These are phyloP conservation scores for Picochlorum sp. DNA, from an alignment of 139 green algal genomes.

Conservation along the genomic window DNA sequence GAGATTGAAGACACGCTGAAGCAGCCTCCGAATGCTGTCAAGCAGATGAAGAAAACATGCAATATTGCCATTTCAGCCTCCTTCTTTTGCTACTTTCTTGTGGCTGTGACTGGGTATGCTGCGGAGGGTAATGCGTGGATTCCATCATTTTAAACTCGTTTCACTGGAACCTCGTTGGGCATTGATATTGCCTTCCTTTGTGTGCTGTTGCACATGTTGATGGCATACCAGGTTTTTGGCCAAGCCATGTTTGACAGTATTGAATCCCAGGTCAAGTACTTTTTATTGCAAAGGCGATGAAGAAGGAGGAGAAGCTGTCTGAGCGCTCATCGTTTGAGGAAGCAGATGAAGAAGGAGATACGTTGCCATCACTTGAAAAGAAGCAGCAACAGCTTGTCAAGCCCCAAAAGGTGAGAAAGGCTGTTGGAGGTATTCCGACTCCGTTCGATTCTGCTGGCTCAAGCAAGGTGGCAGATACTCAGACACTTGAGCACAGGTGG, in stretches of 20 bases:
- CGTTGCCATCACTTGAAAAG: not conserved
- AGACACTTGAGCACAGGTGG: not conserved
- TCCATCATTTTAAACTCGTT: slow-evolving; percentile 29
- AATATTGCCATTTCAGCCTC: slow-evolving; percentile 13
- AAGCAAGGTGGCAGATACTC: not conserved
- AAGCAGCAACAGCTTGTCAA: not conserved
- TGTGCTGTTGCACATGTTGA: slow-evolving; percentile 37
- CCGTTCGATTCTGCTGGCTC: not conserved
- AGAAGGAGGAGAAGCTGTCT: slow-evolving; percentile 1
- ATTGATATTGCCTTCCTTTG: slow-evolving; percentile 20
- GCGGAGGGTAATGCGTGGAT: slow-evolving; percentile 25
- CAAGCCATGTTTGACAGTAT: slow-evolving; percentile 25
- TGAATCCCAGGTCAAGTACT: slow-evolving; percentile 8
- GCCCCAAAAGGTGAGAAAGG: not conserved
- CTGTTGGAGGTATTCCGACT: not conserved
- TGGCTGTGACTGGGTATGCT: slow-evolving; percentile 29
- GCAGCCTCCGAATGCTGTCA: slow-evolving; percentile 21
- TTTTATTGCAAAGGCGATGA: not conserved
- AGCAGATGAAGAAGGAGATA: not conserved
- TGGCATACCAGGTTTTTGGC: slow-evolving; percentile 25
- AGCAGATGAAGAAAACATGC: slow-evolving; percentile 25
- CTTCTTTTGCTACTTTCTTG: slow-evolving; percentile 28
- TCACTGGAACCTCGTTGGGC: slow-evolving; percentile 6
- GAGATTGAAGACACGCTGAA: slow-evolving; percentile 27
- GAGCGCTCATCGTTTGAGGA: not conserved